Evolutionary conservation across 208 protist genomes (phyloP).

Genomic region (Crithidia brevicula): DNA sequence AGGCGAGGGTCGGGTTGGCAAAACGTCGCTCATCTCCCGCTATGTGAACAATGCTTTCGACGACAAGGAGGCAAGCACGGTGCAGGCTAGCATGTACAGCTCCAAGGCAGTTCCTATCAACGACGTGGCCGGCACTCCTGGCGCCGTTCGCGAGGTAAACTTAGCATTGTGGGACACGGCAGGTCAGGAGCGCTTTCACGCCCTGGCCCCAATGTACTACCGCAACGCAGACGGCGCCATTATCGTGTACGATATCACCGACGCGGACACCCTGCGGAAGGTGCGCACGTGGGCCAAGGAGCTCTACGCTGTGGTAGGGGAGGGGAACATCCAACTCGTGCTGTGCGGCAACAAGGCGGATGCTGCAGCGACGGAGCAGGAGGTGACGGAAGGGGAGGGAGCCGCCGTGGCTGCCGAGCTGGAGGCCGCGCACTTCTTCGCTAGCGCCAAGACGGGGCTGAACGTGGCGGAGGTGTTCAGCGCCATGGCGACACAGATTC

Average conservation of each 20-base stretch:
- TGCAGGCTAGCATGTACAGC: conserved; percentile 72
- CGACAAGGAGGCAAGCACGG: conserved; percentile 61
- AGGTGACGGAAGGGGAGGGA: conserved; percentile 75
- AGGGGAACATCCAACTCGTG: conserved; percentile 85
- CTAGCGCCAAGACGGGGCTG: conserved; percentile 73
- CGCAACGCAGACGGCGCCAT: conserved; percentile 86
- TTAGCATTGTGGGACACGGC: conserved; percentile 96
- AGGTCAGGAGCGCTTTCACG: conserved; percentile 98
- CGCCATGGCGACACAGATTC: conserved; percentile 57
- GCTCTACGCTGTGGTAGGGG: conserved; percentile 90
- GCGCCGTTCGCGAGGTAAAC: conserved; percentile 62
- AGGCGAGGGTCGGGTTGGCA: conserved; percentile 86
- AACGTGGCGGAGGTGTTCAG: conserved; percentile 75
- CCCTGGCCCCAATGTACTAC: conserved; percentile 89
- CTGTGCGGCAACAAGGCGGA: conserved; percentile 96
- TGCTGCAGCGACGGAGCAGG: conserved; percentile 59
- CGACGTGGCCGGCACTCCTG: conserved; percentile 17
- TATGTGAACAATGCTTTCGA: conserved; percentile 79
- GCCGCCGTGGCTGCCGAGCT: conserved; percentile 61
- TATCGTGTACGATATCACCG: conserved; percentile 97
- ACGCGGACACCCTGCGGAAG: conserved; percentile 91
- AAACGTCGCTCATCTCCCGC: conserved; percentile 79
- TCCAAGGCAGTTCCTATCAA: conserved; percentile 60
- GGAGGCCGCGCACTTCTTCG: conserved; percentile 67
- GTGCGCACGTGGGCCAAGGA: conserved; percentile 97